These are phyloP conservation scores for Neoarthrinium moseri DNA, from an alignment of 2,329 filamentous ascomycete species.

Conservation along the genomic window DNA sequence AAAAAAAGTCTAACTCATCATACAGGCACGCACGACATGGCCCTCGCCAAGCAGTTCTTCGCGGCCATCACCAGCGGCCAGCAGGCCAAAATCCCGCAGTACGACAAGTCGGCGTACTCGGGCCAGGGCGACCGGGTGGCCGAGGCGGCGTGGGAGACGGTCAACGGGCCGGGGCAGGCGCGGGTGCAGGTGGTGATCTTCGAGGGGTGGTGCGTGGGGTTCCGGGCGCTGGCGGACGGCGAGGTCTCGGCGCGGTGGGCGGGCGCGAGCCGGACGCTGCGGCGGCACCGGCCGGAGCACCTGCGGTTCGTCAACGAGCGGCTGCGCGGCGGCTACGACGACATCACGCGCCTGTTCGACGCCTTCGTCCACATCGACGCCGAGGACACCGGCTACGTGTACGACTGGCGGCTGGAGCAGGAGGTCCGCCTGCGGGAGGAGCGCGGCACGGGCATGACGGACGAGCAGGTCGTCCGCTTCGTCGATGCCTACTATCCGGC, in stretches of 20 bases:
- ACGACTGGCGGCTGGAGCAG: conserved; percentile 81
- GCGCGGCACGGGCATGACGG: conserved; percentile 77
- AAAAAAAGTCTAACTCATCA: not conserved
- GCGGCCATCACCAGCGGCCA: conserved; percentile 48
- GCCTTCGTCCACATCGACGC: conserved; percentile 65
- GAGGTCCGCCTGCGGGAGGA: conserved; percentile 66
- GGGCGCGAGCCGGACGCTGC: conserved; percentile 47
- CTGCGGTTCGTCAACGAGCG: conserved; percentile 49
- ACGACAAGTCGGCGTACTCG: conserved; percentile 78
- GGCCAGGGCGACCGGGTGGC: conserved; percentile 76
- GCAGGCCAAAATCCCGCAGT: conserved; percentile 64
- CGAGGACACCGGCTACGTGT: conserved; percentile 71
- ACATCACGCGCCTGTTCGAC: conserved; percentile 48
- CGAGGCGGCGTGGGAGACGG: conserved; percentile 56
- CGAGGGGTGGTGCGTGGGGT: conserved; percentile 91
- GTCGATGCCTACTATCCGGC: conserved; percentile 69
- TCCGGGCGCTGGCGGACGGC: conserved; percentile 59
- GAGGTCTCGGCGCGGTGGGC: conserved; percentile 52
- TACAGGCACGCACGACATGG: conserved; percentile 67
- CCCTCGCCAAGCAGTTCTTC: conserved; percentile 64
- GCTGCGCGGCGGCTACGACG: conserved; percentile 44
- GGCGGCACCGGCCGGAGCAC: conserved; percentile 46
- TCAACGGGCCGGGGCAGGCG: conserved; percentile 50
- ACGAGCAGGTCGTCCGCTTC: conserved; percentile 75
- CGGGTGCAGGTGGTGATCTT: conserved; percentile 70